Base-by-base conservation (phyloP, 495 filamentous ascomycete genomes). In the Pyronema omphalodes region DNA sequence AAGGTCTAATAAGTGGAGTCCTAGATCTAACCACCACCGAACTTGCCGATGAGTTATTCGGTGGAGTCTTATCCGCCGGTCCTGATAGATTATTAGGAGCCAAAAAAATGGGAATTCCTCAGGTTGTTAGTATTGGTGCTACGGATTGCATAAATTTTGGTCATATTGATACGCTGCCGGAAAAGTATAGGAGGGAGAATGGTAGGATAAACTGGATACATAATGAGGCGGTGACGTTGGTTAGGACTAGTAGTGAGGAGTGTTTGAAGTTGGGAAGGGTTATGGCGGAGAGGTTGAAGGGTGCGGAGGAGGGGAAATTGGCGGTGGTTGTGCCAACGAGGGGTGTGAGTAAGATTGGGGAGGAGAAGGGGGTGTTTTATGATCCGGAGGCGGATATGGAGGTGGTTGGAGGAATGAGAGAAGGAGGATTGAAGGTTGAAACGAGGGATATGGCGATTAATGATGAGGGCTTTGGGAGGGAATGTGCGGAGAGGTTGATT, bases 121-220 rank as follows among this genome's bases (percentile, higher is more conserved):
- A 78, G 23, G 66, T 86, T 9, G 67, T 86, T 3, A 76, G 73
- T 51, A 66, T 82, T 7, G 82, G 82, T 0, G 82, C 81, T 0
- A 69, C 72, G 6, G 82, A 86, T 53, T 83, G 84, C 73, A 73
- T 77, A 6, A 83, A 84, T 56, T 84, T 83, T 58, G 81, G 81
- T 0, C 69, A 74, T 0, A 61, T 35, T 11, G 63, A 69, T 0
- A 78, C 70, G 0, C 68, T 86, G 7, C 81, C 81, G 0, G 60
- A 68, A 41, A 55, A 64, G 44, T 77, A 71, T 29, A 55, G 54
- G 7, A 34, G 54, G 7, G 18, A 34, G 1, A 19, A 47, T 9
- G 58, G 55, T 5, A 65, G 79, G 41, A 66, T 66, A n/a, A 61
- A 82, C 8, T 73, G 74, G 56, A 76, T 74, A 63, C 82, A 86